Evolutionary conservation across 345 rosid species (phyloP).

Genomic region (Salix exigua): DNA sequence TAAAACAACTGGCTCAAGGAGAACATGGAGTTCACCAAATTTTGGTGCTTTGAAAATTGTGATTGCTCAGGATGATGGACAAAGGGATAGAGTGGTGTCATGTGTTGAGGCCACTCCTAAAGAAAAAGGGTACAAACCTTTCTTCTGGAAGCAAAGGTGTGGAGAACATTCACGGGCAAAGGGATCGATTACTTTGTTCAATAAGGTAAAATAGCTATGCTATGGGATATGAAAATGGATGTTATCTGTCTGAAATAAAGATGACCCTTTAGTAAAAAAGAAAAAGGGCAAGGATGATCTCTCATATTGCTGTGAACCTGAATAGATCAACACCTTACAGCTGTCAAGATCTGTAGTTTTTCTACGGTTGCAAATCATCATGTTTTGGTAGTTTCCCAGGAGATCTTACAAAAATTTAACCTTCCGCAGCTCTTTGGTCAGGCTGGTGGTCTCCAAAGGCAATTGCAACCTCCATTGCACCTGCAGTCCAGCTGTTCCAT

Average conservation of each 20-base stretch:
- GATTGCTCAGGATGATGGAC: slow-evolving; percentile 38
- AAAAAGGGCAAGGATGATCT: neutral
- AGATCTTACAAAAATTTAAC: slow-evolving; percentile 10
- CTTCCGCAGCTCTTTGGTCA: slow-evolving; percentile 44
- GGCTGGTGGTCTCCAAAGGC: slow-evolving; percentile 44
- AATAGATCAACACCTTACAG: neutral
- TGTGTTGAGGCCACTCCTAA: slow-evolving; percentile 58
- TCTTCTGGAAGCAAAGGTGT: slow-evolving; percentile 52
- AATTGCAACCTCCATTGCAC: slow-evolving; percentile 39
- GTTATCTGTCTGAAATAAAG: neutral
- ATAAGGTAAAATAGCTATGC: slow-evolving; percentile 38
- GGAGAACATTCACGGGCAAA: slow-evolving; percentile 39
- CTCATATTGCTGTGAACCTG: neutral
- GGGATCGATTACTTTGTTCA: slow-evolving; percentile 31
- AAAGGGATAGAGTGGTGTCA: slow-evolving; percentile 24
- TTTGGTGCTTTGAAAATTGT: slow-evolving; percentile 54
- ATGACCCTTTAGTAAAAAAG: neutral
- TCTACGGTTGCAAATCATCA: neutral
- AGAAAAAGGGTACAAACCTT: slow-evolving; percentile 55
- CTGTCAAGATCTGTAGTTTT: neutral
- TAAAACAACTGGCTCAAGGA: slow-evolving; percentile 41
- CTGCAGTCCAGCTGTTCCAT: slow-evolving; percentile 50
- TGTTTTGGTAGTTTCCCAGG: neutral
- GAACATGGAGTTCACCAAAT: slow-evolving; percentile 68
- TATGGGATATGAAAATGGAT: neutral